Evolutionary conservation across 2,329 filamentous ascomycete genomes (phyloP).

Genomic region (Colletotrichum sp.): DNA sequence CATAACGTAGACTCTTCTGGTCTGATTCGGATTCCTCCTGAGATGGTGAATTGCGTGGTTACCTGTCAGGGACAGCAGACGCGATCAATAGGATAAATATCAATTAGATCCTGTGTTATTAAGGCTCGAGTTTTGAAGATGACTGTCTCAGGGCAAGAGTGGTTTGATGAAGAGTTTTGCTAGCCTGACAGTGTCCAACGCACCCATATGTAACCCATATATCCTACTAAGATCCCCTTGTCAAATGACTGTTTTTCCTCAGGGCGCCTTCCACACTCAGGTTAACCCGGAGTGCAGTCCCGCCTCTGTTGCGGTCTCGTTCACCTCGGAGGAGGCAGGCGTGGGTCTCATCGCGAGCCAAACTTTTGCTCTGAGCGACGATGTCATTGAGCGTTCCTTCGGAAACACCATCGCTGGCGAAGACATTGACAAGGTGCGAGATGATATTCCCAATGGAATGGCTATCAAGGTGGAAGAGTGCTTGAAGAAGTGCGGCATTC

Average conservation of each 20-base stretch:
- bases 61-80: no score
- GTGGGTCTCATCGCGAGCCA: constrained; percentile 53
- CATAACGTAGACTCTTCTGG: no score
- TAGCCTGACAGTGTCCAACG: no score
- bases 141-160: no score
- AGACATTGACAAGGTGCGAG: constrained; percentile 49
- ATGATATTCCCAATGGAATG: constrained; percentile 49
- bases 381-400: constrained; percentile 50
- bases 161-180: no score
- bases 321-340: constrained; percentile 55
- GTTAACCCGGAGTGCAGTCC: constrained; percentile 59
- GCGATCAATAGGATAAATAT: no score
- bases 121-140: no score
- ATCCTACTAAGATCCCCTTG: no score
- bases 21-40: no score
- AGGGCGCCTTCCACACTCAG: constrained; percentile 60
- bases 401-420: constrained; percentile 49
- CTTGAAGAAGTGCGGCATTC: constrained; percentile 49
- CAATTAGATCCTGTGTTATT: no score
- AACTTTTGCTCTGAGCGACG: constrained; percentile 48
- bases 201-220: no score
- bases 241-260: constrained; percentile 59
- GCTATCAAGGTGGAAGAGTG: constrained; percentile 56
- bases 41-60: no score
- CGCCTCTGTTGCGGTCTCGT: constrained; percentile 54